Evolutionary conservation across 345 rosid species (phyloP), one percentile per base, ranked within the genome.

Genomic region (Aquilaria yunnanensis): DNA sequence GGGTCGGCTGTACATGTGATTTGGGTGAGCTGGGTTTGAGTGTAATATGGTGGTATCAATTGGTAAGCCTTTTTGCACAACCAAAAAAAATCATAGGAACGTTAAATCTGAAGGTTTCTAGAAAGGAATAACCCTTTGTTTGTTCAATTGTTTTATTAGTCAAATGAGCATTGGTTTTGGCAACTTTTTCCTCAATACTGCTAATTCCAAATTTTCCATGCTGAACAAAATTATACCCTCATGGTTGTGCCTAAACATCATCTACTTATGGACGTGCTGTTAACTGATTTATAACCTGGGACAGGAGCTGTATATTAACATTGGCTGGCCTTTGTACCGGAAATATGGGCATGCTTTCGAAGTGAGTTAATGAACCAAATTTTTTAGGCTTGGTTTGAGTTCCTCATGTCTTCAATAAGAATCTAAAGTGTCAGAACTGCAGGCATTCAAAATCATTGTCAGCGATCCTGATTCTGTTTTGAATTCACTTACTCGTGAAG

Each of bases 261-360:
- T 53, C 14, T 30, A 37, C 10, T 53, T n/a, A 52, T 29, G 16
- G 31, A 49, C 33, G 11, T 37, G 43, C 67, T 43, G 10, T 30
- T 49, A 31, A 52, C 57, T 41, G 37, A 33, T 32, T 52, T 45
- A 51, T 50, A 54, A 47, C 57, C 61, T 32, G 32, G 62, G 14
- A 32, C 85, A 94, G 99, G 99, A 91, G 45, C 62, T 94, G 74
- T 94, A 94, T 70, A 60, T 88, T 65, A 67, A 84, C 71, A 83
- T 94, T 60, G 93, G 92, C 61, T 88, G 97, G 99, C 99, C 99
- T 67, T 72, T 94, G 71, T 94, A 91, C 70, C 83, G 96, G 61
- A 91, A 83, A 71, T 83, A 91, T 63, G 92, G 96, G 12, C 99
- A 90, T 77, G 99, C 97, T 56, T 94, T 90, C 77, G 99, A 94